These are phyloP conservation scores for Yamadazyma blattariae DNA, from an alignment of 1,139 yeast species.

Conservation along the genomic window DNA sequence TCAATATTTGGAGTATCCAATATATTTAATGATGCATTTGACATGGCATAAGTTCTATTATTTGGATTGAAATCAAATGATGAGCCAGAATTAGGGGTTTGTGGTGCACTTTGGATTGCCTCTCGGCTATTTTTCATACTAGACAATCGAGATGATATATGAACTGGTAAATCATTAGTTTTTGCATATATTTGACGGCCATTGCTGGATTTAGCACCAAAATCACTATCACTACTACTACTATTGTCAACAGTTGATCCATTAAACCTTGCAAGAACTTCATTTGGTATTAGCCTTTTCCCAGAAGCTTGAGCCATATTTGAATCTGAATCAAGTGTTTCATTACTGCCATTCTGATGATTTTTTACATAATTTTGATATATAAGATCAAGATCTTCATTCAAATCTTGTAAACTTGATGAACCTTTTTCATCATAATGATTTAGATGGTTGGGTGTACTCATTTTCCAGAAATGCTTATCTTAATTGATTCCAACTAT, in stretches of 20 bases:
- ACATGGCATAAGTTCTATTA: constrained; percentile 20
- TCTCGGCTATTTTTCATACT: constrained; percentile 20
- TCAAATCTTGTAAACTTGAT: constrained; percentile 13
- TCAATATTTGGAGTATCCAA: constrained; percentile 30
- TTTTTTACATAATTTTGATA: constrained; percentile 26
- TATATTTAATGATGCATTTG: constrained; percentile 39
- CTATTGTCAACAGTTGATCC: neutral
- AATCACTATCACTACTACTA: neutral
- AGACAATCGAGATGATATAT: constrained; percentile 30
- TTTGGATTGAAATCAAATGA: constrained; percentile 28
- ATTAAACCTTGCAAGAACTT: constrained; percentile 4
- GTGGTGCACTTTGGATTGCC: constrained; percentile 26
- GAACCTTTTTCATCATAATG: constrained; percentile 6
- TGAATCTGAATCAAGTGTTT: constrained; percentile 29
- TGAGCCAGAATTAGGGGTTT: constrained; percentile 23
- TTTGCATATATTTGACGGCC: neutral
- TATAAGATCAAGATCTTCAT: constrained; percentile 32
- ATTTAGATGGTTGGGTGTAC: constrained; percentile 7
- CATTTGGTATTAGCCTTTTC: constrained; percentile 9
- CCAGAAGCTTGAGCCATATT: constrained; percentile 8
- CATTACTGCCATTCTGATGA: constrained; percentile 20
- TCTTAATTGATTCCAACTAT: too few relatives aligned
- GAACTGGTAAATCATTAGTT: constrained; percentile 17
- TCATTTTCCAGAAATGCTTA: constrained; percentile 1
- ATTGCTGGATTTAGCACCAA: neutral